A percentile compares a stretch with the other conserved stretches of the same genome.
These are phyloP conservation scores for Alternaria sp. DNA, from an alignment of 2,329 filamentous ascomycete species.

Conservation along the genomic window DNA sequence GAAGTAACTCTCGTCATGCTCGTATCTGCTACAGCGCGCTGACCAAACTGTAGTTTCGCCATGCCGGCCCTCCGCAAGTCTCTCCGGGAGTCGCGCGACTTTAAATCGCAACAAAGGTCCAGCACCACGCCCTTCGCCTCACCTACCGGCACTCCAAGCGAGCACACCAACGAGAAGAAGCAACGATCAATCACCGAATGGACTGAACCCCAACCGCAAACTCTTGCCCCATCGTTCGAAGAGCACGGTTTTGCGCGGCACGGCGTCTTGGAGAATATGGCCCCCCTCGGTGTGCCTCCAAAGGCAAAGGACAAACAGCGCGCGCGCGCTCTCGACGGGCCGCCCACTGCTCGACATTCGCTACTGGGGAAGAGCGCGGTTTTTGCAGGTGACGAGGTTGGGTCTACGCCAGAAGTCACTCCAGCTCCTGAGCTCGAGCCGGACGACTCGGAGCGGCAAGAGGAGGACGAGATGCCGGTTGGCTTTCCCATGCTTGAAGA, in stretches of 20 bases:
- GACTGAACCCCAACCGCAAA: constrained; percentile 66
- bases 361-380: constrained; percentile 53
- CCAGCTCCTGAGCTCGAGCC: constrained; percentile 51
- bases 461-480: constrained; percentile 48
- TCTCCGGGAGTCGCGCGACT: constrained; percentile 36
- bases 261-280: constrained; percentile 85
- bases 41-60: constrained; percentile 45
- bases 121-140: constrained; percentile 50
- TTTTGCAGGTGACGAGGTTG: constrained; percentile 52
- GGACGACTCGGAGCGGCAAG: constrained; percentile 51
- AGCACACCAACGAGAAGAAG: constrained; percentile 43
- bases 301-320: constrained; percentile 67
- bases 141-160: constrained; percentile 40
- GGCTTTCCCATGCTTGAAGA: constrained; percentile 49
- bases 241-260: constrained; percentile 77
- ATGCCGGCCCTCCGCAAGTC: constrained; percentile 52
- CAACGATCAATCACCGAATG: constrained; percentile 57
- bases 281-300: constrained; percentile 78
- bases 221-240: constrained; percentile 74
- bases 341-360: constrained; percentile 47
- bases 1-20: constrained; percentile 38
- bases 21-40: constrained; percentile 35
- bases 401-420: constrained; percentile 58
- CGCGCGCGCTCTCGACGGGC: constrained; percentile 56
- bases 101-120: constrained; percentile 38